phyloP scores from a whole-genome alignment of 2,329 filamentous ascomycete species.

The Verticillium tricorpus region DNA sequence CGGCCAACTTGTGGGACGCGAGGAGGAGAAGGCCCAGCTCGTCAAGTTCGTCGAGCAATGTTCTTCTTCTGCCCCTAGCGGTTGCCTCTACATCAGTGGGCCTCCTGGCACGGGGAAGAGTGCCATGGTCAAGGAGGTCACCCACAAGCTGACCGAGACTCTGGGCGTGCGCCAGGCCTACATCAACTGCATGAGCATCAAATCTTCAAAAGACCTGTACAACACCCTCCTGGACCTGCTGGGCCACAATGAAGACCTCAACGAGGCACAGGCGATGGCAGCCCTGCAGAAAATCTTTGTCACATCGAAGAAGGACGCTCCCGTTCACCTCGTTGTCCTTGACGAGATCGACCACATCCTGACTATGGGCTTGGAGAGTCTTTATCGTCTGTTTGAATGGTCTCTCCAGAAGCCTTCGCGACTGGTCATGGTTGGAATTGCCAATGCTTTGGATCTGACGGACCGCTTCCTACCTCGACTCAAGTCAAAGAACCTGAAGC shows the following conservation, averaged over 20 bases:
- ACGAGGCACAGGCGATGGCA: slow-evolving; percentile 63
- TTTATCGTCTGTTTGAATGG: slow-evolving; percentile 97
- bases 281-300: slow-evolving; percentile 69
- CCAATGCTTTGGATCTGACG: slow-evolving; percentile 92
- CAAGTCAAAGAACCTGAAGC: slow-evolving; percentile 88
- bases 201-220: slow-evolving; percentile 82
- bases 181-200: slow-evolving; percentile 97
- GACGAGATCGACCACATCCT: slow-evolving; percentile 96
- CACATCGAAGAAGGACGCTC: slow-evolving; percentile 49
- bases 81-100: slow-evolving; percentile 91
- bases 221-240: slow-evolving; percentile 70
- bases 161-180: slow-evolving; percentile 63
- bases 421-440: slow-evolving; percentile 84
- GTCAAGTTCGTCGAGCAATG: slow-evolving; percentile 63
- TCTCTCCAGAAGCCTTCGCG: slow-evolving; percentile 76
- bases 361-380: slow-evolving; percentile 78
- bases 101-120: slow-evolving; percentile 97
- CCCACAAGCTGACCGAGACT: slow-evolving; percentile 50
- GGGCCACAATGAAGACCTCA: slow-evolving; percentile 51
- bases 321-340: slow-evolving; percentile 76
- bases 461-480: slow-evolving; percentile 91
- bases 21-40: slow-evolving; percentile 63
- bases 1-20: slow-evolving; percentile 72
- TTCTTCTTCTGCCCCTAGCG: slow-evolving; percentile 56
- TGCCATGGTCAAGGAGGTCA: slow-evolving; percentile 81